Percentiles rank a stretch among this genome's conserved stretches.
Evolutionary conservation across 2,329 filamentous ascomycete species (phyloP).

Genomic region (Incumbomyces delicatus): DNA sequence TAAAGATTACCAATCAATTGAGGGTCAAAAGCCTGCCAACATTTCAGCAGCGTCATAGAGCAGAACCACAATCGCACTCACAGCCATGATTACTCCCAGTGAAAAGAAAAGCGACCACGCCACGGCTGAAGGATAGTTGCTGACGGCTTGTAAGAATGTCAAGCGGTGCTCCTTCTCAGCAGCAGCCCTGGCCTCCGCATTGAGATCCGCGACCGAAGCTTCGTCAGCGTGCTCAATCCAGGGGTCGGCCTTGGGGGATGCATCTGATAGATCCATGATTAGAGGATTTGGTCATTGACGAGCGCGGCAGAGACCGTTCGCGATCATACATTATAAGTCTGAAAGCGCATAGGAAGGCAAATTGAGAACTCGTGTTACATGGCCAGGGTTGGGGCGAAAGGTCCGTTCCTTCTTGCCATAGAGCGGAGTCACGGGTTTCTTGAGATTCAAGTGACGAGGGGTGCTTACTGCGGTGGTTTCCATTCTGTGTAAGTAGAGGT

Average conservation of each 20-base stretch:
- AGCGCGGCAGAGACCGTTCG: not conserved
- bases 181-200: constrained; percentile 25
- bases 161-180: constrained; percentile 28
- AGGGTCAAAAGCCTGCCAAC: constrained; percentile 43
- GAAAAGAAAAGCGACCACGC: constrained; percentile 28
- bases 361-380: not conserved
- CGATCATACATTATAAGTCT: not conserved
- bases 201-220: constrained; percentile 18
- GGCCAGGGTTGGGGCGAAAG: not conserved
- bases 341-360: not conserved
- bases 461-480: not conserved
- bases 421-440: not conserved
- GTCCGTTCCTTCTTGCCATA: not conserved
- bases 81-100: constrained; percentile 26
- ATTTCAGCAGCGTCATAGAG: not conserved
- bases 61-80: constrained; percentile 41
- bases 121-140: constrained; percentile 37
- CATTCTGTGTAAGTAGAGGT: not conserved
- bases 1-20: constrained; percentile 56
- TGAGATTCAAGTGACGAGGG: not conserved
- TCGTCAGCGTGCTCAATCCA: constrained; percentile 15
- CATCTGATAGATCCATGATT: constrained; percentile 28
- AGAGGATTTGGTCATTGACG: not conserved
- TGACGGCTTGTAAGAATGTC: constrained; percentile 30
- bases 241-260: constrained; percentile 13